Evolutionary conservation across 768 basidiomycete genomes (phyloP).

Genomic region (Suillus lakei): DNA sequence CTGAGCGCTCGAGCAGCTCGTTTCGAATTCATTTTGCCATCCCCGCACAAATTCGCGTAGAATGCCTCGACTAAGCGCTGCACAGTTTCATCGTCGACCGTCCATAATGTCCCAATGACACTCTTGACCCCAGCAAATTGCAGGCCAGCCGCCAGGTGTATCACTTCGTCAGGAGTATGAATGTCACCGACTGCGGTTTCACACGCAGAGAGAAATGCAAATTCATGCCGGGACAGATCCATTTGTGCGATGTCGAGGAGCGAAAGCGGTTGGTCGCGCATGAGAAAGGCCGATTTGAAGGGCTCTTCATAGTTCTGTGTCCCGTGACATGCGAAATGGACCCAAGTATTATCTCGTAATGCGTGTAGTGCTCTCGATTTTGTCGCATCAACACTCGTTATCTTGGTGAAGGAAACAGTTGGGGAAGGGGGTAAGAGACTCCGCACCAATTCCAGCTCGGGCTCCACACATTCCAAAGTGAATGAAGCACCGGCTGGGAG

Average conservation of each 20-base stretch:
- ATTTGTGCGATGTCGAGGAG: too few species aligned
- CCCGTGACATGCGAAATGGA: constrained; percentile 27
- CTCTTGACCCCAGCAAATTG: too few species aligned
- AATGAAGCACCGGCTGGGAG: not conserved
- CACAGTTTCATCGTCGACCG: too few species aligned
- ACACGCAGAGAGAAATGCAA: not conserved
- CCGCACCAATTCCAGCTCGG: not conserved
- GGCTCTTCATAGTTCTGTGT: constrained; percentile 11
- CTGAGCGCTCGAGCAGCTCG: too few species aligned
- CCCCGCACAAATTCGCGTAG: too few species aligned
- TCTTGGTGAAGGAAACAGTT: too few species aligned
- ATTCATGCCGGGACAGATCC: too few species aligned
- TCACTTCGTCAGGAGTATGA: constrained; percentile 22
- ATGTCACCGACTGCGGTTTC: constrained; percentile 11
- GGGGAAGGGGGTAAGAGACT: not conserved
- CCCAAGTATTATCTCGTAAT: constrained; percentile 13
- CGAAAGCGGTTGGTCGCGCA: too few species aligned
- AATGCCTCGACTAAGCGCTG: too few species aligned
- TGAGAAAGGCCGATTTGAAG: constrained; percentile 12
- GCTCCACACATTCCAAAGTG: not conserved
- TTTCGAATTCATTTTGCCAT: too few species aligned
- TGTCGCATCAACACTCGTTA: not conserved
- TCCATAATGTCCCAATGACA: too few species aligned
- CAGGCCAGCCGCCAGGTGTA: too few species aligned
- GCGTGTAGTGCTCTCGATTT: not conserved